Percentiles rank a stretch among this genome's conserved stretches.
These are phyloP conservation scores for Dispira simplex DNA, from an alignment of 192 early-diverging fungal genomes.

Conservation along the genomic window DNA sequence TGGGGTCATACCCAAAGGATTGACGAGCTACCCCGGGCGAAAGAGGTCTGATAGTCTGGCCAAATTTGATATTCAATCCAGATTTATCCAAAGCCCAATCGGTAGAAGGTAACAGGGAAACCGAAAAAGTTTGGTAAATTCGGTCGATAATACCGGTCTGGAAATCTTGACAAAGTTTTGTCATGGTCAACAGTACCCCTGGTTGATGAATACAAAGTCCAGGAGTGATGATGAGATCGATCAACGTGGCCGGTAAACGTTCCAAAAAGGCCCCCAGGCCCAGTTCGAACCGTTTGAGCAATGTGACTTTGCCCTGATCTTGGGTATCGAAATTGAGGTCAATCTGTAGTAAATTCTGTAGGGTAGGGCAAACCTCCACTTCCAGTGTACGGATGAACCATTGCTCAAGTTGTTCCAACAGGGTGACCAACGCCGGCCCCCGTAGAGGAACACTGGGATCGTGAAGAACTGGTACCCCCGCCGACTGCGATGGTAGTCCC, in stretches of 20 bases:
- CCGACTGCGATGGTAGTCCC: too few relatives aligned
- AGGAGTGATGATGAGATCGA: neutral
- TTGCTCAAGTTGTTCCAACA: neutral
- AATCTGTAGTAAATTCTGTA: constrained; percentile 7
- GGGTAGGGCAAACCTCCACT: constrained; percentile 3
- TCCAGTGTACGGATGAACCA: neutral
- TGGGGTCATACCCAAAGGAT: constrained; percentile 2
- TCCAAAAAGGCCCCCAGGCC: constrained; percentile 2
- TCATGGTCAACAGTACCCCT: neutral
- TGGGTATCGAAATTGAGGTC: constrained; percentile 19
- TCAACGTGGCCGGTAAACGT: neutral
- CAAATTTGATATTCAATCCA: neutral
- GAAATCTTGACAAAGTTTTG: neutral
- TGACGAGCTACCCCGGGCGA: neutral
- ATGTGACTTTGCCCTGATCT: constrained; percentile 8
- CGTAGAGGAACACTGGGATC: neutral
- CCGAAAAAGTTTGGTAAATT: constrained; percentile 1
- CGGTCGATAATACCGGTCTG: neutral
- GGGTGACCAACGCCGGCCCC: neutral
- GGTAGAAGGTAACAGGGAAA: neutral
- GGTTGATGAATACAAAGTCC: neutral
- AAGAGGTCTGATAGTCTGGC: neutral
- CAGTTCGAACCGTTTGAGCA: constrained; percentile 1
- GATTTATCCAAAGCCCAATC: neutral
- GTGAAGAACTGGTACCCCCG: too few relatives aligned